Base-by-base conservation (phyloP, 2,329 filamentous ascomycete species). In the Pestalotiopsis sp. region DNA sequence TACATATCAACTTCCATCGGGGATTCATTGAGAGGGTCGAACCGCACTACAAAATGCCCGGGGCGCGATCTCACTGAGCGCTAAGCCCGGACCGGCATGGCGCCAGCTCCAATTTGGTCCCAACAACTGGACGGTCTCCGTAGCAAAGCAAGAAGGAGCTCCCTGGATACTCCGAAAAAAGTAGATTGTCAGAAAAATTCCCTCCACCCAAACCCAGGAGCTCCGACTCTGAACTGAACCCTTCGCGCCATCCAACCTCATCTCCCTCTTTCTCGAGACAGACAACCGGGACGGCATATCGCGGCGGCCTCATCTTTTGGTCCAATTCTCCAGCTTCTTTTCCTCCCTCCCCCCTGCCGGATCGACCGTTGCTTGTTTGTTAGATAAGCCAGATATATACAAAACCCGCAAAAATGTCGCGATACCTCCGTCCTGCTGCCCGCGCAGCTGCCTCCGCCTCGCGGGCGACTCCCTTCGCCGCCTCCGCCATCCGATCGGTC, bases 381-480 rank as follows among this genome's bases (percentile, higher is more conserved):
- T 41, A 23, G 39, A 25, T 39, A 58, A 64, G 57, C 67, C 59
- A 59, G 59, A 67, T 67, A 31, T 73, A 68, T 68, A 31, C 70
- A 62, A 36, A 36, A 36, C 31, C 41, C 23, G 45, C 45, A 52
- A 68, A 69, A 76, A 86, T 86, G 84, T 86, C 84, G 76, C 84
- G 84, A 76, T 81, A 84, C 75, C 82, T 86, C 75, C 84, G 84
- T 77, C 84, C 84, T 69, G 84, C 84, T 72, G 80, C 83, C 77
- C 82, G 84, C 73, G 78, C 86, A 77, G 83, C 83, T 74, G 78
- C 81, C 72, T 81, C 83, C 68, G 80, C 82, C 69, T 80, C 81
- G 74, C 77, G 77, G 68, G 70, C 80, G 70, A 79, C 67, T 72
- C 78, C 75, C 72, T 76, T 75, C 76, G 71, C 73, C 68, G 71